These are phyloP conservation scores for Ogataea pignaliae DNA, from an alignment of 805 yeast species.

Conservation along the genomic window DNA sequence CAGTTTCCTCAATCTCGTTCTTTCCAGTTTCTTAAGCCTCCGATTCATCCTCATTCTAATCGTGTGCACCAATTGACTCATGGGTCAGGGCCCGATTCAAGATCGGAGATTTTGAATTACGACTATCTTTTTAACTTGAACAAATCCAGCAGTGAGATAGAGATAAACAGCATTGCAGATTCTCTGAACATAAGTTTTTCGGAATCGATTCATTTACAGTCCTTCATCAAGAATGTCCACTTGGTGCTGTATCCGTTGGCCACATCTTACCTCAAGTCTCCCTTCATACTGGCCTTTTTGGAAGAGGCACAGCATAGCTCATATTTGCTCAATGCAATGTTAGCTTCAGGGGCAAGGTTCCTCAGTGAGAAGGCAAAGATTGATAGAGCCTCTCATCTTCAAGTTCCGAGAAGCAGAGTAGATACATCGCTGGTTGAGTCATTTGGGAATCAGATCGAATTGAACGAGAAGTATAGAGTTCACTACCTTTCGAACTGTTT, in stretches of 20 bases:
- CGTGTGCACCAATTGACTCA: conserved; percentile 1
- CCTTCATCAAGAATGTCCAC: conserved; percentile 28
- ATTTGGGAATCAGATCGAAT: conserved; percentile 17
- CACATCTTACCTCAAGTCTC: conserved; percentile 23
- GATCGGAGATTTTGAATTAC: conserved; percentile 7
- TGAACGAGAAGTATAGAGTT: conserved; percentile 53
- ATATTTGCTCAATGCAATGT: conserved; percentile 58
- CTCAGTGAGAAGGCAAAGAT: conserved; percentile 23
- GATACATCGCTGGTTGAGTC: conserved; percentile 8
- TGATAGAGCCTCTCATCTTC: conserved; percentile 13
- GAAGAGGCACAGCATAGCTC: conserved; percentile 38
- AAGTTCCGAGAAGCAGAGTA: conserved; percentile 1
- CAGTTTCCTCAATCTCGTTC: not conserved
- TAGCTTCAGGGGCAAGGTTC: conserved; percentile 67
- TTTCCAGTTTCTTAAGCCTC: not conserved
- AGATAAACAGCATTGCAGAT: conserved; percentile 15
- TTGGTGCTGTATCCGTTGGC: conserved; percentile 25
- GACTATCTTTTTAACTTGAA: conserved; percentile 19
- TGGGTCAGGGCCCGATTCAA: not conserved
- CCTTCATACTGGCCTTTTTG: conserved; percentile 23
- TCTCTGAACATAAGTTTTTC: conserved; percentile 18
- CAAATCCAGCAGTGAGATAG: conserved; percentile 13
- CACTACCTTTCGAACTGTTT: conserved; percentile 62
- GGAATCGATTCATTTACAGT: conserved; percentile 22
- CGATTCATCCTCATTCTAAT: not conserved